Percentiles rank a stretch among this genome's conserved stretches.
phyloP scores from a whole-genome alignment of 306 rosid genomes.

The Dalbergia cochinchinensis region DNA sequence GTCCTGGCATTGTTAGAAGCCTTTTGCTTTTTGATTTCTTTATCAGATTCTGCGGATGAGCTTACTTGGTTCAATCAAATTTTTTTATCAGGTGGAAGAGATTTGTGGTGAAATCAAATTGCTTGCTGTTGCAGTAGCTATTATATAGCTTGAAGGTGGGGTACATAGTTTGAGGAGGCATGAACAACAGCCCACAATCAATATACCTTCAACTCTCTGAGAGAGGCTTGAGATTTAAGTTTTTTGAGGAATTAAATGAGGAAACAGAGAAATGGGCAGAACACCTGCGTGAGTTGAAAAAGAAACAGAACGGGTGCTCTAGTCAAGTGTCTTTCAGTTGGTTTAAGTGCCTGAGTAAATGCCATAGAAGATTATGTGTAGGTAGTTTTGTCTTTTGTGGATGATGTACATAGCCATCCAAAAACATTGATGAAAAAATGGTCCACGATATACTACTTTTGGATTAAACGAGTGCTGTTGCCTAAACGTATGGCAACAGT shows the following conservation, averaged over 20 bases:
- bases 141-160: conserved; percentile 8
- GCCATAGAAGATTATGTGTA: conserved; percentile 41
- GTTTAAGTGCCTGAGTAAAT: conserved; percentile 40
- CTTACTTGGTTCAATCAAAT: conserved; percentile 21
- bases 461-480: conserved; percentile 30
- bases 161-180: conserved; percentile 56
- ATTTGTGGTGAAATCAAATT: conserved; percentile 26
- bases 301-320: conserved; percentile 33
- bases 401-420: conserved; percentile 47
- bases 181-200: conserved; percentile 44
- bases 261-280: conserved; percentile 11
- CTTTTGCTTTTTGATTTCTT: background rate
- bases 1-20: background rate
- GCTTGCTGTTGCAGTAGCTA: conserved; percentile 39
- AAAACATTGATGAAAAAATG: conserved; percentile 22
- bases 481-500: conserved; percentile 44
- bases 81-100: conserved; percentile 53
- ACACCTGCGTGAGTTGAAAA: conserved; percentile 38
- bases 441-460: conserved; percentile 23
- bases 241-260: conserved; percentile 26
- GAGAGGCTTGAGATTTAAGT: background rate
- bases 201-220: conserved; percentile 41
- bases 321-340: conserved; percentile 47
- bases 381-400: conserved; percentile 46
- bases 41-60: conserved; percentile 38